Base-by-base conservation (phyloP, 2,329 filamentous ascomycete genomes). In the Neofusicoccum ribis region DNA sequence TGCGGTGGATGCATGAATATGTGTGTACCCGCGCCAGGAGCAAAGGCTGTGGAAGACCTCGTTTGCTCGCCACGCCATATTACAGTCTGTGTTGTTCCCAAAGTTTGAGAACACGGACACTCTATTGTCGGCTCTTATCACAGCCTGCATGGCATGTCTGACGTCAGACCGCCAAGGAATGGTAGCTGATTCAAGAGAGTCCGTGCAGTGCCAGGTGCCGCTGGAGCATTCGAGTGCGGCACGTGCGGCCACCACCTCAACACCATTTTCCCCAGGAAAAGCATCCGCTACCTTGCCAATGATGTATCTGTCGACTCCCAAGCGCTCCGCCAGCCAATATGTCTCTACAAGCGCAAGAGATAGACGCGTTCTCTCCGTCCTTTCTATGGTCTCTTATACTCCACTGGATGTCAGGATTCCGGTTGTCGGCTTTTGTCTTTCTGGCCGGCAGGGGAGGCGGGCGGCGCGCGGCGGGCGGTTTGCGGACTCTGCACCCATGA, bases 161-260 rank as follows among this genome's bases (percentile, higher is more conserved):
- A 58, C 41, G 52, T 58, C 39, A 58, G 39, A 23, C 12, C n/a
- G 52, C 52, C 52, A 58, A 58, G 52, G n/a, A 44, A 44, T 43
- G 9, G 39, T 43, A 14, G 37, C 39, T 58, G 52, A 34, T 41
- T 17, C 39, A 58, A 34, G 37, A 17, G 52, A 34, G 52, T 44
- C 52, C 52, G 52, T 58, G 52, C 51, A 27, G 23, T 23, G 23
- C 23, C 27, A 7, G 27, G 27, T 31, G 27, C 12, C 5, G 47
- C n/a, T 7, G 12, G 11, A 49, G 23, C 12, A 23, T 27, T 3
- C 37, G 3, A 15, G 37, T 39, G 14, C 37, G 9, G 37, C 14
- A 39, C 37, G 27, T 31, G 27, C 27, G 5, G 27, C 27, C 27
- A 46, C 15, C n/a, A 15, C 41, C 14, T 15, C n/a, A 39, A 39